Base-by-base conservation (phyloP, 2,329 filamentous ascomycete species). In the Talaromyces islandicus region DNA sequence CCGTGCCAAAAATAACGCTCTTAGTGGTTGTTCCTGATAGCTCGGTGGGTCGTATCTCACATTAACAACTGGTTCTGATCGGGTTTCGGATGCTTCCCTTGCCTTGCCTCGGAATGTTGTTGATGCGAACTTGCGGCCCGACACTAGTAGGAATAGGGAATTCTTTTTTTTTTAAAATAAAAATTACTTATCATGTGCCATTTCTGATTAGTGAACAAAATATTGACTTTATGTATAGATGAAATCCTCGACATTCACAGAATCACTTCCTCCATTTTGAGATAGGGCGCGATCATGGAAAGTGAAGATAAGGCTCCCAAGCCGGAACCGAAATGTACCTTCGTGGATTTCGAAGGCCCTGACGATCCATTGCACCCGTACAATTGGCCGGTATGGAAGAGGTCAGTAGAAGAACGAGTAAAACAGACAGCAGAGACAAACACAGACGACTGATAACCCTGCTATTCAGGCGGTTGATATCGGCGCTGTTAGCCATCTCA, bases 281-380 rank as follows among this genome's bases (percentile, higher is more conserved):
- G n/a, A n/a, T 6, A 50, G 7, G 11, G 19, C 19, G 10, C 19
- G 10, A 50, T 24, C 43, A 50, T 50, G 43, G 24, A 17, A 10
- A 50, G 19, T 50, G 43, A 50, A 17, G 11, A 9, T 50, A 50
- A 24, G 9, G 12, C 19, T 50, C 43, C 58, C 21, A 24, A 54
- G 12, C 25, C 48, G 3, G 56, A 57, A 12, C 32, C 48, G 27
- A 35, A 46, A 21, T 10, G 32, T 3, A 29, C 29, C 19, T 60
- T 53, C 54, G 59, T 60, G 48, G 59, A 57, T 7, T 60, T 60
- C 21, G 54, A 60, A 6, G 59, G 59, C 6, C 54, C 54, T 2
- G 54, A 60, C 35, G 59, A 60, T 48, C 59, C 59, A 19, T 53
- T 57, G 19, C 54, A 60, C 29, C 59, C 59, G 14, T 60, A 48